Evolutionary conservation across 306 rosid species (phyloP), one percentile per base, ranked within the genome.

Genomic region (Glycine latifolia): DNA sequence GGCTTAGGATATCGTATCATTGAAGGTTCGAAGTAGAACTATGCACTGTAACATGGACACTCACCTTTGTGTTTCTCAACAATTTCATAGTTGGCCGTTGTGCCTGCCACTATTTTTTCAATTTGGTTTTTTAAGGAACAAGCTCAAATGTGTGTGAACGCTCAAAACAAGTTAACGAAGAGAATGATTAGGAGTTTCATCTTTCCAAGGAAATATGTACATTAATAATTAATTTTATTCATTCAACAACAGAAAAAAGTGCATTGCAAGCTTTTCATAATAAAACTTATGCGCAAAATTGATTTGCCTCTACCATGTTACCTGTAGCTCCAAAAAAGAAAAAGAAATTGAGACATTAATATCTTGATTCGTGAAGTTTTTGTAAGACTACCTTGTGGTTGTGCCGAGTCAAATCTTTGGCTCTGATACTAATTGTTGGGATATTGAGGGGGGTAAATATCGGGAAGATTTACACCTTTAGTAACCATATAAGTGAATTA

Each of bases 1-100:
- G 67, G 75, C 55, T 10, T 37, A 15, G 20, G 67, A 66, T 77
- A 52, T 77, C 53, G 16, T 37, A 77, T 65, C 35, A 50, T 52
- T 65, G 53, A 77, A 48, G 73, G 39, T 62, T 20, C 59, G 8
- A 46, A 75, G 14, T 60, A 11, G 43, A 60, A 75, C 46, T 60
- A 11, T 56, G 54, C 41, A 54, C 31, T 53, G 10, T 10, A 73
- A 54, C 37, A 53, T n/a, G 48, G 6, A 48, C 62, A 50, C 11
- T 54, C 77, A 35, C 53, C 15, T 71, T 72, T 37, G 43, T 65
- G 14, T 7, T 67, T 49, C 8, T 52, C 76, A 71, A 72, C 63
- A 9, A 17, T 47, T 46, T 46, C 15, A 43, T 61, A 31, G 43
- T 26, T 61, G 67, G 1, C 15, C 3, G n/a, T 10, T 26, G 67